Evolutionary conservation across 129 eudicot species (phyloP).

Genomic region (Flaveria brownii): DNA sequence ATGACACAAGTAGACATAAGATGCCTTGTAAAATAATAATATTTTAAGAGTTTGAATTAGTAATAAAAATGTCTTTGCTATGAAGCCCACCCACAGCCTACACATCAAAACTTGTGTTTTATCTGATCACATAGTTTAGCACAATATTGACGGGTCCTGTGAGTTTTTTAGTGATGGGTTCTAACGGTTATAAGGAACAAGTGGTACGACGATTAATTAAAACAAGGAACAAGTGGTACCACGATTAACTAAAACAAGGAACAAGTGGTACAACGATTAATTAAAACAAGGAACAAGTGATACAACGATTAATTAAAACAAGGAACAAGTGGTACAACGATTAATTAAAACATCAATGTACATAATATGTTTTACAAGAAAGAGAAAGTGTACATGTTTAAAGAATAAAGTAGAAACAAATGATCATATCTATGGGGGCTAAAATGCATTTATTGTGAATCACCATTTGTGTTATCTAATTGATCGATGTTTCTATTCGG

Average conservation of each 20-base stretch:
- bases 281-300: neutral
- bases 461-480: slow-evolving; percentile 25
- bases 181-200: neutral
- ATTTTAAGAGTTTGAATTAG: neutral
- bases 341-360: neutral
- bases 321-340: neutral
- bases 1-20: neutral
- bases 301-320: neutral
- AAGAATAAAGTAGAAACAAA: neutral
- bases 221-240: too few relatives aligned
- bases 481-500: slow-evolving; percentile 25
- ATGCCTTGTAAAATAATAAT: neutral
- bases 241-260: too few relatives aligned
- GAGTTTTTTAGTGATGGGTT: neutral
- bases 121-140: neutral
- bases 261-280: too few relatives aligned
- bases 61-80: too few relatives aligned
- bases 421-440: slow-evolving; percentile 8
- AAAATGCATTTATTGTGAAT: slow-evolving; percentile 12
- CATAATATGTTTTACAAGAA: slow-evolving; percentile 15
- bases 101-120: too few relatives aligned
- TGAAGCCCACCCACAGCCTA: too few relatives aligned
- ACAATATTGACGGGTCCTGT: neutral
- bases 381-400: neutral
- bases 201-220: too few relatives aligned